Conservation (phyloP, 768 basidiomycete species). For the Suillus brevipes region DNA sequence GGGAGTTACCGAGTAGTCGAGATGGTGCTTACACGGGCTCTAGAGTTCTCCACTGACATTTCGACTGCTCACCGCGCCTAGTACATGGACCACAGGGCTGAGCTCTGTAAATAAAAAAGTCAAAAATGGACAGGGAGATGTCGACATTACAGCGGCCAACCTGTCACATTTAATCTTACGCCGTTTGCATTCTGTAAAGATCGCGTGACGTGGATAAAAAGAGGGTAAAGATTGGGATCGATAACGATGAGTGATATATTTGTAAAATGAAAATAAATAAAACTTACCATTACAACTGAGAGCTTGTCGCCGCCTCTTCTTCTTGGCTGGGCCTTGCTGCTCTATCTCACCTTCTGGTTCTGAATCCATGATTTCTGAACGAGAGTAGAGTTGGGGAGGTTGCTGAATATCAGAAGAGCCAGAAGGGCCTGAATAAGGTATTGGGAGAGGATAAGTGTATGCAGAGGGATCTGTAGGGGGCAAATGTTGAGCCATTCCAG, state of each 20-base stretch:
- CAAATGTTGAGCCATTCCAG: conserved; percentile 36
- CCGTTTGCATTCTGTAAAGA: conserved; percentile 70
- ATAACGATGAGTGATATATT: conserved; percentile 25
- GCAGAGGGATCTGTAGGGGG: conserved; percentile 28
- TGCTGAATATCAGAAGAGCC: conserved; percentile 30
- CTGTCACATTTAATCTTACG: conserved; percentile 89
- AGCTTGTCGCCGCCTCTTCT: conserved; percentile 80
- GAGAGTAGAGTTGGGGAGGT: conserved; percentile 26
- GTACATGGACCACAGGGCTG: conserved; percentile 83
- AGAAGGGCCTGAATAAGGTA: conserved; percentile 23
- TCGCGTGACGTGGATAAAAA: conserved; percentile 15
- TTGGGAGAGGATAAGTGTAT: conserved; percentile 28
- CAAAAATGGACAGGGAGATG: conserved; percentile 16
- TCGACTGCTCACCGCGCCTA: conserved; percentile 75
- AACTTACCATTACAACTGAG: conserved; percentile 80
- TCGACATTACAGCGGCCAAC: conserved; percentile 32
- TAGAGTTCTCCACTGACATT: conserved; percentile 82
- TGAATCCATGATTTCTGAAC: conserved; percentile 47
- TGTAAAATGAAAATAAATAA: conserved; percentile 20
- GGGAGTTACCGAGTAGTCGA: conserved; percentile 7
- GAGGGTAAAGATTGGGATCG: conserved; percentile 23
- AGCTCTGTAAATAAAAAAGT: conserved; percentile 45
- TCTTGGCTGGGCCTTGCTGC: conserved; percentile 65
- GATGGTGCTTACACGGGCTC: conserved; percentile 67
- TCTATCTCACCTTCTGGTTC: conserved; percentile 56